phyloP scores from a whole-genome alignment of 202 grass and related monocot species.

The Alloteropsis angusta region DNA sequence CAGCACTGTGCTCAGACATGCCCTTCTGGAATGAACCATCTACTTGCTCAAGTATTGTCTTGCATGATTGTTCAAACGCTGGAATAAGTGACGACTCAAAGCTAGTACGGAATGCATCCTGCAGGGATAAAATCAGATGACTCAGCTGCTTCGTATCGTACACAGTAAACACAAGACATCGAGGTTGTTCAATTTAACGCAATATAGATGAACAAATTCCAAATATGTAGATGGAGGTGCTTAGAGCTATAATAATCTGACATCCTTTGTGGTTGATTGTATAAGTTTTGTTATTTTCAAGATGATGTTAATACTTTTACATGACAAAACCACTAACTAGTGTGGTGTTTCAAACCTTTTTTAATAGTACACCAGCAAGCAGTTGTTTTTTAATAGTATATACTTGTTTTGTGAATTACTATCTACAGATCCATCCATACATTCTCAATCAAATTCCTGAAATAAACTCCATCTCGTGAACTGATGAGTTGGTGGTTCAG shows the following conservation, averaged over 20 bases:
- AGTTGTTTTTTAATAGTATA: not conserved
- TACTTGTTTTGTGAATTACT: not conserved
- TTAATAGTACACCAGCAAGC: not conserved
- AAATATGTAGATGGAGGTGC: not conserved
- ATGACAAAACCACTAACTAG: not conserved
- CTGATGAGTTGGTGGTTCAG: not conserved
- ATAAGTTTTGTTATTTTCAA: not conserved
- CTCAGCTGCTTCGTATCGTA: slow-evolving; percentile 1
- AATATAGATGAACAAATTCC: not conserved
- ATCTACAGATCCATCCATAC: not conserved
- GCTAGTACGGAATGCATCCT: slow-evolving; percentile 69
- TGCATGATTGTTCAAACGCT: slow-evolving; percentile 87
- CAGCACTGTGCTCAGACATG: slow-evolving; percentile 67
- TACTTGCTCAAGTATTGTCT: slow-evolving; percentile 75
- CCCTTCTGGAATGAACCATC: slow-evolving; percentile 79
- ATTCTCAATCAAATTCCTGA: not conserved
- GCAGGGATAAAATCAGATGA: slow-evolving; percentile 12
- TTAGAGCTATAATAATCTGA: not conserved
- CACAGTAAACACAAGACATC: slow-evolving; percentile 1
- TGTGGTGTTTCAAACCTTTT: not conserved
- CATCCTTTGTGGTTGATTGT: not conserved
- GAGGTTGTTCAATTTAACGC: not conserved
- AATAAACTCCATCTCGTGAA: not conserved
- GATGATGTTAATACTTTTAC: not conserved
- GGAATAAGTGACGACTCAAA: slow-evolving; percentile 77